Base-by-base conservation (phyloP, 1,284 basidiomycete species). In the Phlebopus sp. region DNA sequence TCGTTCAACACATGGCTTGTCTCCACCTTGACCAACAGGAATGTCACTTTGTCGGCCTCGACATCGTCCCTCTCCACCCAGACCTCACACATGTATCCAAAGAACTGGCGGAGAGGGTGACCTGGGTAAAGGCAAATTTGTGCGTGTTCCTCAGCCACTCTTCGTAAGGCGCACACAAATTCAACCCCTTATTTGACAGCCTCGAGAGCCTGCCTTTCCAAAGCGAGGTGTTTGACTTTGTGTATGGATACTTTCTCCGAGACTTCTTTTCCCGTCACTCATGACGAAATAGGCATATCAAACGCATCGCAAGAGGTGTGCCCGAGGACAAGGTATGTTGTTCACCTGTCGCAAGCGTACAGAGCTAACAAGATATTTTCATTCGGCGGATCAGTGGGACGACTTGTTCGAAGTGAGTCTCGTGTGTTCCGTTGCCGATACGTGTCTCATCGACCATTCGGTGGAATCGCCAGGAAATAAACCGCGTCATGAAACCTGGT, bases 81-180 rank as follows among this genome's bases (percentile, higher is more conserved):
- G 75, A 86, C 60, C 70, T 86, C 13, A 62, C 71, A 14, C 78
- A 73, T 50, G 65, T 81, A 14, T 78, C 78, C 7, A 64, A 70
- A n/a, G 77, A 82, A 51, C 64, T 85, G 8, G 73, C 77, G 2
- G 69, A 73, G 4, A 70, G 84, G 49, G 75, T 88, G 19, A 81
- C 76, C 44, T 88, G 84, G 84, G 72, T 83, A 1, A 81, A 84
- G 47, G 73, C 74, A 4, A 86, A 86, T 56, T 85, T 85, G 84
- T 86, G 54, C 44, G 82, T 71, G 6, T 8, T 42, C 45, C 36
- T 39, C 41, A 9, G 49, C 51, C 19, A 9, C 29, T 44, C 13
- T 23, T 23, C 6, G 6, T 23, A 23, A 23, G 21, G 21, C 21
- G 21, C 21, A 23, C 21, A 23, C 21, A 23, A 23, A 23, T 23